Percentiles rank a stretch among this genome's conserved stretches.
Evolutionary conservation across 768 basidiomycete species (phyloP).

Genomic region (Leccinum rimulosum): DNA sequence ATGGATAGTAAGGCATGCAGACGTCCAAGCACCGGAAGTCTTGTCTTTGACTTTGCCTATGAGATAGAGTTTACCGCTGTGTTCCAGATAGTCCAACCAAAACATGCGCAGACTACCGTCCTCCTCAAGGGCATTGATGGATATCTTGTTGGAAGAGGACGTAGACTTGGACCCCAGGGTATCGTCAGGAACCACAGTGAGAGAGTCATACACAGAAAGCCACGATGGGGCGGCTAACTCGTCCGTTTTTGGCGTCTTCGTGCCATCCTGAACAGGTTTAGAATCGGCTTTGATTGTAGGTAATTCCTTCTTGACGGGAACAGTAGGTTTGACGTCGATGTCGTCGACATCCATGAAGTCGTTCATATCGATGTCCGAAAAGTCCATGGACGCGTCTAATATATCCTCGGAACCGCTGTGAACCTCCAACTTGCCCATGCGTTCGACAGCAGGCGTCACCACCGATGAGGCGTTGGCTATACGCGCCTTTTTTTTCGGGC

Average conservation of each 20-base stretch:
- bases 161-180: slow-evolving; percentile 45
- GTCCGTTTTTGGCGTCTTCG: slow-evolving; percentile 41
- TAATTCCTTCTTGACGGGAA: slow-evolving; percentile 26
- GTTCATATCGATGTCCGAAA: slow-evolving; percentile 60
- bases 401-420: slow-evolving; percentile 48
- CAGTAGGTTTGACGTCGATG: slow-evolving; percentile 43
- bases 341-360: slow-evolving; percentile 60
- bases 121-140: slow-evolving; percentile 65
- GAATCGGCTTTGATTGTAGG: slow-evolving; percentile 5
- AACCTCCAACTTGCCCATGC: slow-evolving; percentile 59
- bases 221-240: slow-evolving; percentile 54
- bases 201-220: slow-evolving; percentile 74
- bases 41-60: slow-evolving; percentile 90
- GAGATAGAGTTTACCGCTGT: slow-evolving; percentile 80
- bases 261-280: slow-evolving; percentile 9
- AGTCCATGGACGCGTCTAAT: slow-evolving; percentile 47
- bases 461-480: slow-evolving; percentile 39
- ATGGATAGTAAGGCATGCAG: slow-evolving; percentile 83
- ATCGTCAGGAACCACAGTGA: slow-evolving; percentile 60
- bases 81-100: slow-evolving; percentile 95
- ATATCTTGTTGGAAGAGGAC: slow-evolving; percentile 37
- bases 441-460: slow-evolving; percentile 55
- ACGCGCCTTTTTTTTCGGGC: slow-evolving; percentile 66
- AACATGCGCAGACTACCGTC: slow-evolving; percentile 89
- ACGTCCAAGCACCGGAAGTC: slow-evolving; percentile 60